Evolutionary conservation across 495 filamentous ascomycete genomes (phyloP).

Genomic region (Pyronema omphalodes): DNA sequence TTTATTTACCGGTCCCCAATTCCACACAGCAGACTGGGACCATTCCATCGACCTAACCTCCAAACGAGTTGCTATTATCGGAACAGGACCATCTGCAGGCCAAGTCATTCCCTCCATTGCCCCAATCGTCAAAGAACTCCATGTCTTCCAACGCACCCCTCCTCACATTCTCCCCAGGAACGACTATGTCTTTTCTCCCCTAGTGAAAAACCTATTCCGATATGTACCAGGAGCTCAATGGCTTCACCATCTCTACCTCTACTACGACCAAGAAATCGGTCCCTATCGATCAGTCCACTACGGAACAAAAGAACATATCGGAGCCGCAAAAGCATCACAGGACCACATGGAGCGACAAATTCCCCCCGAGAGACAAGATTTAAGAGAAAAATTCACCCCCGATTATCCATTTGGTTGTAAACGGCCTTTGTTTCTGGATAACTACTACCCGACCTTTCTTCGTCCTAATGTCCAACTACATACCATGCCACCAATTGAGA

Average conservation of each 20-base stretch:
- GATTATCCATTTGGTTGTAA: slow-evolving; percentile 32
- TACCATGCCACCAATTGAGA: slow-evolving; percentile 32
- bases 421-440: slow-evolving; percentile 19
- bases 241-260: slow-evolving; percentile 7
- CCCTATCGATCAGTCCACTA: slow-evolving; percentile 29
- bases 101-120: slow-evolving; percentile 20
- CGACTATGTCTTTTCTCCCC: slow-evolving; percentile 14
- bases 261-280: slow-evolving; percentile 33
- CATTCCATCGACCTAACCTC: slow-evolving; percentile 24
- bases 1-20: slow-evolving; percentile 1
- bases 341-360: slow-evolving; percentile 31
- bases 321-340: slow-evolving; percentile 25
- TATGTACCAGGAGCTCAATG: slow-evolving; percentile 10
- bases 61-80: slow-evolving; percentile 37
- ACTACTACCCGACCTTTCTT: slow-evolving; percentile 22
- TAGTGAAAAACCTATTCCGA: slow-evolving; percentile 30
- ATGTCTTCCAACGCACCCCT: slow-evolving; percentile 14
- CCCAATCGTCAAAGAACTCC: slow-evolving; percentile 9
- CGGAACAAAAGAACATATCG: slow-evolving; percentile 25
- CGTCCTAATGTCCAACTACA: slow-evolving; percentile 34
- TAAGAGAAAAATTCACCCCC: slow-evolving; percentile 33
- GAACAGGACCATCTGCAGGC: slow-evolving; percentile 29
- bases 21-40: slow-evolving; percentile 4
- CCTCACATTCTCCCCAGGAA: slow-evolving; percentile 14
- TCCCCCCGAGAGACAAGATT: slow-evolving; percentile 30